Percentiles rank a stretch among this genome's conserved stretches.
Evolutionary conservation across 371 early-diverging fungal genomes (phyloP).

Genomic region (Saksenaea oblongispora): DNA sequence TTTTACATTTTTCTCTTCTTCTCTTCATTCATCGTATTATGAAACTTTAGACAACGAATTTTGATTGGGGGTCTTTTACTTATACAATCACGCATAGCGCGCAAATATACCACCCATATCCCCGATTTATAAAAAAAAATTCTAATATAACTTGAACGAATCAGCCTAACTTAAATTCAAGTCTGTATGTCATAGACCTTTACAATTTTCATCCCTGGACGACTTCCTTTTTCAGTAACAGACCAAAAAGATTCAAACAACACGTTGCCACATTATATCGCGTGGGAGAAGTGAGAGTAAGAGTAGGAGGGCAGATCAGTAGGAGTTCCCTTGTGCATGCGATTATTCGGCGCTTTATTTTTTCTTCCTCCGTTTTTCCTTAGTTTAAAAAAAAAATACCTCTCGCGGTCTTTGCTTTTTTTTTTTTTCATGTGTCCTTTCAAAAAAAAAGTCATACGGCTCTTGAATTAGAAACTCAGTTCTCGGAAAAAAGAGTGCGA

Average conservation of each 20-base stretch:
- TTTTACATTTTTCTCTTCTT: neutral
- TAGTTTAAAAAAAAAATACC: neutral
- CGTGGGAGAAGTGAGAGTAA: constrained; percentile 3
- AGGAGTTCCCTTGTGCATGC: constrained; percentile 7
- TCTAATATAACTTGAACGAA: neutral
- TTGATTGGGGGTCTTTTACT: neutral
- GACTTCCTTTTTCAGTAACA: constrained; percentile 1
- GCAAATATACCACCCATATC: neutral
- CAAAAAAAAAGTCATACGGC: neutral
- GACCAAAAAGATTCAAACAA: constrained; percentile 3
- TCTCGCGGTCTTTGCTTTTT: neutral
- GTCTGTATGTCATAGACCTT: neutral
- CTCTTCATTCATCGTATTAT: neutral
- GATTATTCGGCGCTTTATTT: constrained; percentile 2
- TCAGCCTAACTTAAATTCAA: constrained; percentile 3
- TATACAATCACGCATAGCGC: neutral
- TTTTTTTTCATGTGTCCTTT: neutral
- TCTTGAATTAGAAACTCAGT: neutral
- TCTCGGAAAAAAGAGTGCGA: neutral
- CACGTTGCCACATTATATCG: constrained; percentile 1
- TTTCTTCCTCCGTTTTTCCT: constrained; percentile 4
- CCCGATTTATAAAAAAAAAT: neutral
- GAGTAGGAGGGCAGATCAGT: neutral
- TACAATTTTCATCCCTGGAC: constrained; percentile 1
- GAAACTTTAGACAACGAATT: neutral